phyloP scores from a whole-genome alignment of 2,329 filamentous ascomycete genomes.

The Phialemoniopsis sp. region DNA sequence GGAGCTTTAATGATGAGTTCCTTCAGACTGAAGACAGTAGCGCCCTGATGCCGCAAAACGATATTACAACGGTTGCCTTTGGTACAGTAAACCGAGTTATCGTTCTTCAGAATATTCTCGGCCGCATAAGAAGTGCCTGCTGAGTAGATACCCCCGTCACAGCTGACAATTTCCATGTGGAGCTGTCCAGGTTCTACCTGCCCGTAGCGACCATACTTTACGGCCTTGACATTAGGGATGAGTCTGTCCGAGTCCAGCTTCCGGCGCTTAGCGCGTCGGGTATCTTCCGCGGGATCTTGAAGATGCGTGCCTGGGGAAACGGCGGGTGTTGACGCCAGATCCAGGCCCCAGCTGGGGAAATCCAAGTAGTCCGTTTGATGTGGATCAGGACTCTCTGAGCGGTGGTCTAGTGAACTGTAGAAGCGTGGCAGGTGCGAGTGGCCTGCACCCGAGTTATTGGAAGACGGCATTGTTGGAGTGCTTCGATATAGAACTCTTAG shows the following conservation, averaged over 20 bases:
- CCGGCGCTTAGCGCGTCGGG: constrained; percentile 59
- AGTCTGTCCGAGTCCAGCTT: constrained; percentile 63
- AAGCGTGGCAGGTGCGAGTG: constrained; percentile 37
- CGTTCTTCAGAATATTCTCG: constrained; percentile 80
- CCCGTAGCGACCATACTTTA: constrained; percentile 81
- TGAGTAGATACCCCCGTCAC: constrained; percentile 72
- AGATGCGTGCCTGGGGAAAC: constrained; percentile 15
- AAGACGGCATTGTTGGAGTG: background rate
- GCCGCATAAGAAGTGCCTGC: constrained; percentile 61
- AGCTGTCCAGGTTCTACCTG: constrained; percentile 80
- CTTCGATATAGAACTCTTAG: constrained; percentile 24
- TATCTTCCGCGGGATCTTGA: constrained; percentile 38
- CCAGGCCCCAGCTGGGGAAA: no score
- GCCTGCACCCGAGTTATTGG: constrained; percentile 19
- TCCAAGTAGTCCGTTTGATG: no score
- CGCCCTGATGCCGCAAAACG: constrained; percentile 75
- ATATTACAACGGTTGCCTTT: constrained; percentile 86
- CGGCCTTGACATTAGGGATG: constrained; percentile 46
- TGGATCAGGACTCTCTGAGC: no score
- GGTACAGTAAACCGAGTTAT: constrained; percentile 85
- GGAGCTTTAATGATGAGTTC: constrained; percentile 88
- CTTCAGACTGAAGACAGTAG: constrained; percentile 75
- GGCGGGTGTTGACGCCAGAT: constrained; percentile 5
- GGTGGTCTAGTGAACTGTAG: constrained; percentile 24
- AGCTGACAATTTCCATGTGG: constrained; percentile 84